Evolutionary conservation across 2,329 filamentous ascomycete genomes (phyloP).

Genomic region (Pseudofabraea citricarpa): DNA sequence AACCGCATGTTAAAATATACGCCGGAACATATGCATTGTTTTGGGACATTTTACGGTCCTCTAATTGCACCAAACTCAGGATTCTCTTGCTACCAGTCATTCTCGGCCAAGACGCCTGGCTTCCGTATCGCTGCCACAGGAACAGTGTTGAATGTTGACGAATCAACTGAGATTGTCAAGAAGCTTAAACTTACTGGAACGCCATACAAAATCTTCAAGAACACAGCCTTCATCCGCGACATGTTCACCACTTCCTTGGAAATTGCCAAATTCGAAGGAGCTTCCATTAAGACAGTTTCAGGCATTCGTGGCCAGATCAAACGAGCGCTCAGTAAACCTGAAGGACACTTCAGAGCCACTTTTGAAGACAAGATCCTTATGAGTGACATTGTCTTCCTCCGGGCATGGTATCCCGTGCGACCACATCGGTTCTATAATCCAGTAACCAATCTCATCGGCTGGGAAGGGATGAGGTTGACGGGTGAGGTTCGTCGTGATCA

Average conservation of each 20-base stretch:
- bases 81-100: slow-evolving; percentile 88
- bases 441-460: slow-evolving; percentile 85
- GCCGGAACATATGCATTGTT: slow-evolving; percentile 99
- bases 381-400: slow-evolving; percentile 92
- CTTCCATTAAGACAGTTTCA: slow-evolving; percentile 91
- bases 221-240: slow-evolving; percentile 97
- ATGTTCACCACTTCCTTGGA: slow-evolving; percentile 95
- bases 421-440: slow-evolving; percentile 97
- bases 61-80: slow-evolving; percentile 93
- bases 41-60: slow-evolving; percentile 91
- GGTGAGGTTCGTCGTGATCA: slow-evolving; percentile 81
- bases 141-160: slow-evolving; percentile 89
- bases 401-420: slow-evolving; percentile 95
- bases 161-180: slow-evolving; percentile 96
- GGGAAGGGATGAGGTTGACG: slow-evolving; percentile 91
- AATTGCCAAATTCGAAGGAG: slow-evolving; percentile 97
- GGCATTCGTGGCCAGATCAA: slow-evolving; percentile 97
- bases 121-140: slow-evolving; percentile 95
- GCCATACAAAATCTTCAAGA: slow-evolving; percentile 98
- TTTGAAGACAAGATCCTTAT: slow-evolving; percentile 99
- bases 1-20: slow-evolving; percentile 99
- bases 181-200: slow-evolving; percentile 94
- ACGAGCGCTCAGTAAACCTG: slow-evolving; percentile 84
- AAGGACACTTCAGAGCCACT: slow-evolving; percentile 92
- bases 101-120: slow-evolving; percentile 77